phyloP scores from a whole-genome alignment of 192 early-diverging fungal genomes.

The Rhizoclosmatium globosum region DNA sequence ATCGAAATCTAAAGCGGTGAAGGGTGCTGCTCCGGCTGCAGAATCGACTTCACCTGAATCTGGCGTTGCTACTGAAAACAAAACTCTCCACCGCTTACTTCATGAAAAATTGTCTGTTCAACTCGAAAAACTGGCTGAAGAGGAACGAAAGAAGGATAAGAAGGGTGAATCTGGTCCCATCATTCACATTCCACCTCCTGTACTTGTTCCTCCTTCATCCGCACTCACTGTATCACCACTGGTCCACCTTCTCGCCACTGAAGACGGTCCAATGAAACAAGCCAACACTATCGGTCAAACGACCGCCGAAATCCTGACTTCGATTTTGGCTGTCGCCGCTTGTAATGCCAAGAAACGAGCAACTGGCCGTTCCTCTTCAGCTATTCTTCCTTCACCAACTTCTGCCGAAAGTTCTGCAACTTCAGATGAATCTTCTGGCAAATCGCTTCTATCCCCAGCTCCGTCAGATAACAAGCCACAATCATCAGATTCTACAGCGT shows the following conservation, averaged over 20 bases:
- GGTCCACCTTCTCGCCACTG: neutral
- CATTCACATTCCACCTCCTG: neutral
- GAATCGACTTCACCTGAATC: too few species aligned
- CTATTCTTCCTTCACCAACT: neutral
- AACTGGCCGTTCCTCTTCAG: neutral
- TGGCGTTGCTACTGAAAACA: slow-evolving; percentile 13
- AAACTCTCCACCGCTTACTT: slow-evolving; percentile 1
- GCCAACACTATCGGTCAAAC: slow-evolving; percentile 12
- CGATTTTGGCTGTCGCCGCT: slow-evolving; percentile 11
- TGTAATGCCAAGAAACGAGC: neutral
- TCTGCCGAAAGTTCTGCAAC: neutral
- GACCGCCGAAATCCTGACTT: neutral
- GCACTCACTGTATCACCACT: neutral
- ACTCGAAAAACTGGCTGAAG: slow-evolving; percentile 1
- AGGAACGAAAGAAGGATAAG: neutral
- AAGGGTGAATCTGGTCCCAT: neutral
- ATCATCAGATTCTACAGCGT: neutral
- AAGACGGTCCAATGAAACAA: neutral
- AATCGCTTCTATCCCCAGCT: neutral
- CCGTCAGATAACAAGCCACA: neutral
- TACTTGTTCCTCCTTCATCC: neutral
- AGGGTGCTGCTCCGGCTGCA: too few species aligned
- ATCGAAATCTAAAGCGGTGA: too few species aligned
- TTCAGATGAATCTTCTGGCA: neutral
- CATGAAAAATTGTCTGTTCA: slow-evolving; percentile 7